Evolutionary conservation across 768 basidiomycete species (phyloP).

Genomic region (Serendipita indica): DNA sequence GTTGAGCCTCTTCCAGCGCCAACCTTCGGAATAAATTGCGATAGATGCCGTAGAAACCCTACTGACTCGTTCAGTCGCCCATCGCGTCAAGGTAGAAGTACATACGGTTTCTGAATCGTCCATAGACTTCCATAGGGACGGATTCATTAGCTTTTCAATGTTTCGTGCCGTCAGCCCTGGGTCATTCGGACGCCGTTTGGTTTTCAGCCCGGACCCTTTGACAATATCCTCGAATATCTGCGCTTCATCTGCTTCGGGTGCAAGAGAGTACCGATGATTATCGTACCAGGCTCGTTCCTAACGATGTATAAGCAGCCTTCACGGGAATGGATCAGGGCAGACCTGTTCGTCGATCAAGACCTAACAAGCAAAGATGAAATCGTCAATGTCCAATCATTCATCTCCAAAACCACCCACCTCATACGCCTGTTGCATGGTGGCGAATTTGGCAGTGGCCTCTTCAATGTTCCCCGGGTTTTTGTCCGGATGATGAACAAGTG

Average conservation of each 20-base stretch:
- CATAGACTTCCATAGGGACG: conserved; percentile 47
- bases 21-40: conserved; percentile 74
- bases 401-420: conserved; percentile 44
- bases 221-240: conserved; percentile 76
- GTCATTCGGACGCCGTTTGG: conserved; percentile 35
- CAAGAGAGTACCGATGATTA: conserved; percentile 66
- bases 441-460: conserved; percentile 75
- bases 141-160: conserved; percentile 70
- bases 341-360: conserved; percentile 93
- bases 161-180: conserved; percentile 71
- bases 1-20: conserved; percentile 57
- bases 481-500: conserved; percentile 75
- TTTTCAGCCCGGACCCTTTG: conserved; percentile 42
- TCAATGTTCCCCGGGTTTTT: conserved; percentile 76
- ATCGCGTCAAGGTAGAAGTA: conserved; percentile 13
- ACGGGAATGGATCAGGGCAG: conserved; percentile 21
- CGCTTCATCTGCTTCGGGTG: conserved; percentile 70
- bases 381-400: neutral
- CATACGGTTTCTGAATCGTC: conserved; percentile 48
- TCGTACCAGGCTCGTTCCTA: conserved; percentile 99
- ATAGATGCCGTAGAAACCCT: conserved; percentile 89
- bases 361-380: conserved; percentile 25
- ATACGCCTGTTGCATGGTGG: conserved; percentile 84
- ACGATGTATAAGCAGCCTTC: conserved; percentile 21
- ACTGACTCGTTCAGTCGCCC: neutral